Evolutionary conservation across 106 monocot genomes (phyloP).

Genomic region (Cymbidium sinense): DNA sequence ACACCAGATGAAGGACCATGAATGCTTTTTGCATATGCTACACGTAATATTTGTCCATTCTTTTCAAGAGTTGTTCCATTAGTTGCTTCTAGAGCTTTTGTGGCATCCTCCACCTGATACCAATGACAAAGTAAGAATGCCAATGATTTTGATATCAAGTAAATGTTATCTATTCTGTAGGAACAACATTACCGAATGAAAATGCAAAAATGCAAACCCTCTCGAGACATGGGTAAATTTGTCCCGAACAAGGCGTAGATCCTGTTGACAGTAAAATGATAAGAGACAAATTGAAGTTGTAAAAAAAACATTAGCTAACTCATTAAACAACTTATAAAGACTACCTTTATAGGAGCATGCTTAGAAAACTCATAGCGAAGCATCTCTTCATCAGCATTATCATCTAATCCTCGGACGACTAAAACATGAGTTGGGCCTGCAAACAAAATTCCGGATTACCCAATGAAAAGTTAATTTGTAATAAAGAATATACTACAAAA

Average conservation of each 20-base stretch:
- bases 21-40: conserved; percentile 92
- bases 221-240: conserved; percentile 98
- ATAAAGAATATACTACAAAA: conserved; percentile 4
- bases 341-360: conserved; percentile 92
- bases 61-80: conserved; percentile 82
- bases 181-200: conserved; percentile 59
- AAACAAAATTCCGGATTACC: conserved; percentile 4
- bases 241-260: conserved; percentile 90
- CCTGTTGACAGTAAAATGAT: conserved; percentile 33
- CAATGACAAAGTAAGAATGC: neutral
- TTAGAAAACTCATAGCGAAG: conserved; percentile 95
- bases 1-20: conserved; percentile 69
- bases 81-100: conserved; percentile 92
- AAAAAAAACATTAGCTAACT: neutral
- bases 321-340: neutral
- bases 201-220: conserved; percentile 96
- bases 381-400: conserved; percentile 99
- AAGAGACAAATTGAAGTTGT: neutral
- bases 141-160: neutral
- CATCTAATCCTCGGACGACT: conserved; percentile 97
- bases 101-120: conserved; percentile 86
- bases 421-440: conserved; percentile 95
- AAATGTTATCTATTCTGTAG: neutral
- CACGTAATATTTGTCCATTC: conserved; percentile 89
- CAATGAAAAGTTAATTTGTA: neutral